These are phyloP conservation scores for Cyberlindnera euphorbiae DNA, from an alignment of 805 yeast genomes.

Conservation along the genomic window DNA sequence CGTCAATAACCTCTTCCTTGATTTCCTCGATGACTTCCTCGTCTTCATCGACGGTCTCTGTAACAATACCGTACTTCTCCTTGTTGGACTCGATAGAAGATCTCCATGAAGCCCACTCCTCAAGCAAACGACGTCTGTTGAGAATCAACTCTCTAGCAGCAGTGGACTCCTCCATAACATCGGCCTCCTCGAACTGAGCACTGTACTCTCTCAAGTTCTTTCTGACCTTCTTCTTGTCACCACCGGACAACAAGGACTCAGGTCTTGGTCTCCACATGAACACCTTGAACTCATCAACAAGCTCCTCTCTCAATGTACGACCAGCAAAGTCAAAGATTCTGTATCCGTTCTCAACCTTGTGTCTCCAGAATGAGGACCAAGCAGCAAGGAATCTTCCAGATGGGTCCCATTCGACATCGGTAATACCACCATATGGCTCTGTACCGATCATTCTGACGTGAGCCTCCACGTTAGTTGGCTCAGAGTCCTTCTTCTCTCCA, in stretches of 20 bases:
- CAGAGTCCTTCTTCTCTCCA: slow-evolving; percentile 51
- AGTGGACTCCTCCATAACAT: slow-evolving; percentile 92
- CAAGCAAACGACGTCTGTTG: slow-evolving; percentile 73
- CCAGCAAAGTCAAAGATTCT: slow-evolving; percentile 85
- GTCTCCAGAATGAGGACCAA: slow-evolving; percentile 84
- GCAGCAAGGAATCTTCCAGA: slow-evolving; percentile 88
- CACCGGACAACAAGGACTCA: slow-evolving; percentile 62
- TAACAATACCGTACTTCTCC: slow-evolving; percentile 40
- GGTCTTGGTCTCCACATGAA: slow-evolving; percentile 99
- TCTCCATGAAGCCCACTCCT: slow-evolving; percentile 86
- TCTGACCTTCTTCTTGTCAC: slow-evolving; percentile 83
- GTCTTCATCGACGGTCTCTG: slow-evolving; percentile 48
- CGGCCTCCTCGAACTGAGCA: slow-evolving; percentile 90
- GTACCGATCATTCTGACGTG: slow-evolving; percentile 41
- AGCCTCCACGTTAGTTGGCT: slow-evolving; percentile 31
- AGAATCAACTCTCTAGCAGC: slow-evolving; percentile 87
- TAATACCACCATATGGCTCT: slow-evolving; percentile 69
- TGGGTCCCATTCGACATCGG: slow-evolving; percentile 90
- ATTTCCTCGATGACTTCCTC: slow-evolving; percentile 79
- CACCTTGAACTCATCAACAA: slow-evolving; percentile 77
- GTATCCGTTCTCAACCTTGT: slow-evolving; percentile 85
- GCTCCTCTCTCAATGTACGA: slow-evolving; percentile 65
- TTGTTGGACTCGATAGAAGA: slow-evolving; percentile 42
- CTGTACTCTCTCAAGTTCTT: slow-evolving; percentile 85
- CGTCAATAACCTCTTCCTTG: slow-evolving; percentile 62